Base-by-base conservation (phyloP, 768 basidiomycete genomes). In the Hygrophoropsis aurantiaca region DNA sequence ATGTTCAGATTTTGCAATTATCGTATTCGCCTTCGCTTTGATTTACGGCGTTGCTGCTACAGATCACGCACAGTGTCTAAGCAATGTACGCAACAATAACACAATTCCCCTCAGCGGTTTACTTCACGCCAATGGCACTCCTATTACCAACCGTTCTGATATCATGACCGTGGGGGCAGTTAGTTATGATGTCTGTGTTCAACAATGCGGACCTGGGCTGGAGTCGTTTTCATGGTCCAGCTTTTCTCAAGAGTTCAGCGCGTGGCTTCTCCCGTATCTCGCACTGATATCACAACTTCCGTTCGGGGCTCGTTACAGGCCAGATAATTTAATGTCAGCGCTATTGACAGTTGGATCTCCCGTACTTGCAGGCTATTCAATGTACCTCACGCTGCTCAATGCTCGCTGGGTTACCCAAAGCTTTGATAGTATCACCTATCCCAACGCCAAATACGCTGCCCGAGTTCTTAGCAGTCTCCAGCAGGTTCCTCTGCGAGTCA, bases 231-330 rank as follows among this genome's bases (percentile, higher is more conserved):
- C n/a, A 11, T 62, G 60, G 60, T n/a, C 16, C 1, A 25, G 16
- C 3, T 65, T 62, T 40, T 40, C 63, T 0, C 71, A 72, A 38
- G 62, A 73, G 38, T 75, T 71, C 53, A 62, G 65, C 8, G 53
- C 73, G 0, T 79, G 77, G 77, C 60, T 79, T 2, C 46, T 79
- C 6, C 77, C 77, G 6, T 77, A 73, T 65, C 66, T 79, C 11
- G 74, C 77, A 1, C 50, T 79, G 8, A 58, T 78, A 16, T 74
- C 75, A 0, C 75, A 76, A 39, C 68, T 79, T n/a, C 78, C 76
- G 0, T 79, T 75, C 20, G 75, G 75, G 7, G 64, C 70, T 23
- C 60, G 52, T 10, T 66, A 67, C 40, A 67, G 57, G 21, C 51
- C 64, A n/a, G 73, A 74, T 16, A 74, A 77, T 42, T 56, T 77